Evolutionary conservation across 345 rosid species (phyloP).

Genomic region (Moringa oleifera): DNA sequence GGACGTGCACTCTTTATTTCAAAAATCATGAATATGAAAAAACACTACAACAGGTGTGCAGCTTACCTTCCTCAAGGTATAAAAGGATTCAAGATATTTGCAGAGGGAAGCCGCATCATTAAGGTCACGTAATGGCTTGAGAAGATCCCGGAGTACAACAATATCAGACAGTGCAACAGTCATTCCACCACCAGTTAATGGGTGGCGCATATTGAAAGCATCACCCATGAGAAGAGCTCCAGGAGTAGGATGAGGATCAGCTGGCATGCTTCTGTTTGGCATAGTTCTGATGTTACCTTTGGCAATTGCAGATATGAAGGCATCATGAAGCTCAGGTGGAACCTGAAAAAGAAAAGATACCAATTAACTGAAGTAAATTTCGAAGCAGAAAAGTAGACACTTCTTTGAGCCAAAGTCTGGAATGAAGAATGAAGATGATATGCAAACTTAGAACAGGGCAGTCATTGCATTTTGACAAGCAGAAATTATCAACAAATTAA

Average conservation of each 20-base stretch:
- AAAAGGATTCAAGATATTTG: constrained; percentile 46
- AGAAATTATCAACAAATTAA: neutral
- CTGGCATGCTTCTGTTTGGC: constrained; percentile 58
- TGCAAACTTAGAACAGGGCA: neutral
- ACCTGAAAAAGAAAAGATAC: constrained; percentile 16
- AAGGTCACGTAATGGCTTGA: constrained; percentile 29
- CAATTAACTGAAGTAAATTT: neutral
- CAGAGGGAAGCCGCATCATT: constrained; percentile 30
- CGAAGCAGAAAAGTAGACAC: neutral
- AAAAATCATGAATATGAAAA: neutral
- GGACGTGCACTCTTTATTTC: neutral
- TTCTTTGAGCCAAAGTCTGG: neutral
- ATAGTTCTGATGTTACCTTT: constrained; percentile 48
- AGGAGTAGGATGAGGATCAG: constrained; percentile 42
- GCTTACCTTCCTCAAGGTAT: constrained; percentile 51
- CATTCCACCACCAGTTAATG: constrained; percentile 56
- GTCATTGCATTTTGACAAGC: neutral
- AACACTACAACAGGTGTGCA: neutral
- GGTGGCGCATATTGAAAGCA: constrained; percentile 57
- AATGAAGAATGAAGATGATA: neutral
- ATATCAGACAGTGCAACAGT: constrained; percentile 49
- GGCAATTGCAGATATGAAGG: constrained; percentile 35
- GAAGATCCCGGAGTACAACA: constrained; percentile 40
- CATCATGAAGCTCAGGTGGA: constrained; percentile 30
- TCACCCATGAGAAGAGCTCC: constrained; percentile 50